Base-by-base conservation (phyloP, 371 early-diverging fungal species). In the Phascolomyces articulosus region DNA sequence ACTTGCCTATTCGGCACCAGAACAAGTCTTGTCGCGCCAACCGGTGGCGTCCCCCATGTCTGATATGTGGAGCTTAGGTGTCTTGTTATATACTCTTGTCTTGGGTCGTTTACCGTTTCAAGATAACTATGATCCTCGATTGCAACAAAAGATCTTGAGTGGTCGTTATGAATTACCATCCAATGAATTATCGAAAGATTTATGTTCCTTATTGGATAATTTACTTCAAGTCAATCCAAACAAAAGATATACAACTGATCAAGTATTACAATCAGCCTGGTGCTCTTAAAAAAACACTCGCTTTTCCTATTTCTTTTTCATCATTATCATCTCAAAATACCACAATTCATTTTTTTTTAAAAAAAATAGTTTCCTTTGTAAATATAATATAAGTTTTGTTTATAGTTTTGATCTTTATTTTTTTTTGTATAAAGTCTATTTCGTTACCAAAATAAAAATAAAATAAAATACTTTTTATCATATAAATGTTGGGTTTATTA, bases 31-130 rank as follows among this genome's bases (percentile, higher is more conserved):
- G 11, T 56, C 56, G 15, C 57, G 29, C 11, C 18, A 18, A n/a
- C 26, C 29, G 11, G 21, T 63, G 0, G 67, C 82, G 1, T 78
- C 79, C 38, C 78, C 91, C 8, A 73, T 80, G 8, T 76, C 88
- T 2, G 95, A 96, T 67, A 80, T 97, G 21, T 96, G 96, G 96
- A 83, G 93, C 1, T 73, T 95, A 10, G 96, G 93, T 1, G 87
- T 93, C 13, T 81, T 94, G 1, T 66, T 95, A 16, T 95, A 85
- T 70, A 88, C 91, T 4, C 68, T 94, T 54, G 67, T 92, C 18
- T 80, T 87, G 0, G 93, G 93, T 15, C 64, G 69, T 27, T 77
- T 95, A 24, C 95, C 96, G 3, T 95, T 94, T 71, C 71, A 71
- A 48, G 96, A 94, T 67, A 83, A 75, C n/a, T 94, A 85, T 63